Percentiles rank a stretch among this genome's conserved stretches.
Conservation (phyloP, 139 green algal species). For the Parachlorella kessleri region DNA sequence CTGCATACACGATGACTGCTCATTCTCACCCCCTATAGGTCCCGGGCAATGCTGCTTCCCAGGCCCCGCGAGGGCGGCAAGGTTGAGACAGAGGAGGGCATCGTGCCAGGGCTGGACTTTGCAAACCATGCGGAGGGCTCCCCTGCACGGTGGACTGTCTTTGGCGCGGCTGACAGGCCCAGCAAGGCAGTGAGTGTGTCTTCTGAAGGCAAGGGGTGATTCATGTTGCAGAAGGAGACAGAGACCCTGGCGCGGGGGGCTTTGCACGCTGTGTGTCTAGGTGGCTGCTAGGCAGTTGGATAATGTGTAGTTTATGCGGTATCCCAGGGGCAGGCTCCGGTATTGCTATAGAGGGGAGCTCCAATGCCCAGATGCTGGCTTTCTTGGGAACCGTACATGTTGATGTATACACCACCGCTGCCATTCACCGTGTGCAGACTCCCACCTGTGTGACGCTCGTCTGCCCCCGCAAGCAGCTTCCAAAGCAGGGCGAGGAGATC, state of each 20-base stretch:
- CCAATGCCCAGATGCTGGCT: too few species aligned
- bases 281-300: too few species aligned
- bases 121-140: slow-evolving; percentile 70
- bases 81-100: slow-evolving; percentile 42
- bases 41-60: slow-evolving; percentile 41
- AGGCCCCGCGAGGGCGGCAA: not conserved
- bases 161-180: not conserved
- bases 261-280: too few species aligned
- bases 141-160: slow-evolving; percentile 60
- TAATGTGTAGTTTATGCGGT: too few species aligned
- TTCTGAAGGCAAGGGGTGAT: too few species aligned
- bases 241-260: too few species aligned
- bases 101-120: slow-evolving; percentile 90
- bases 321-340: too few species aligned
- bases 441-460: slow-evolving; percentile 35
- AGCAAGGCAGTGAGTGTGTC: too few species aligned
- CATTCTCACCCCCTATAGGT: slow-evolving; percentile 23
- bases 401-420: too few species aligned
- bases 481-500: slow-evolving; percentile 56
- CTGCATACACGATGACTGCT: not conserved
- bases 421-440: not conserved
- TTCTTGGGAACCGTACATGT: too few species aligned
- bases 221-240: too few species aligned
- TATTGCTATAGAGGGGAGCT: too few species aligned
- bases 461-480: slow-evolving; percentile 1